Conservation (phyloP, 768 basidiomycete genomes). For the Boletus rubroflammeus region DNA sequence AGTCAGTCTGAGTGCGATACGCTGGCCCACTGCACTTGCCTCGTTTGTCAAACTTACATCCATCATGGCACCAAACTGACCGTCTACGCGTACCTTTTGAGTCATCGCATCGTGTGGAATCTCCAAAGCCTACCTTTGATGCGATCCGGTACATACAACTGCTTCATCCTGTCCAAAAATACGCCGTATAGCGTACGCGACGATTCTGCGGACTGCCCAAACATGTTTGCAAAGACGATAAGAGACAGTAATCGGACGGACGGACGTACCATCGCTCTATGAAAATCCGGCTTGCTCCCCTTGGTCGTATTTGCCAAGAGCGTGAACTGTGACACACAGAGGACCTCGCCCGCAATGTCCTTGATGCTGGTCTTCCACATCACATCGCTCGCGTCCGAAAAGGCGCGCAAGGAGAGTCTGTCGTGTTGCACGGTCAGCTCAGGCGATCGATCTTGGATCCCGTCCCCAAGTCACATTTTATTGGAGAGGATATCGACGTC, state of each 20-base stretch:
- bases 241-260: not conserved
- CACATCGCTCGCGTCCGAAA: constrained; percentile 55
- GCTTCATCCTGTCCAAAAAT: constrained; percentile 66
- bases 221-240: not conserved
- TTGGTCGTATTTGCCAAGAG: constrained; percentile 84
- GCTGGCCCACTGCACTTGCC: constrained; percentile 37
- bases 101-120: not conserved
- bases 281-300: constrained; percentile 90
- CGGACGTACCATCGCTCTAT: constrained; percentile 77
- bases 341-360: constrained; percentile 85
- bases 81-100: constrained; percentile 49
- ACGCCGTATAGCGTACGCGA: constrained; percentile 67
- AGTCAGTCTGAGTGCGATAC: not conserved
- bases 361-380: constrained; percentile 89
- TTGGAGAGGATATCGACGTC: constrained; percentile 73
- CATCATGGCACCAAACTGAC: constrained; percentile 98
- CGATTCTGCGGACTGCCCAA: constrained; percentile 55
- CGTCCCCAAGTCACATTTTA: constrained; percentile 62
- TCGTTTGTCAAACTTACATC: constrained; percentile 84
- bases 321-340: constrained; percentile 95
- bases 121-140: constrained; percentile 58
- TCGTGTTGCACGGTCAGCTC: constrained; percentile 4
- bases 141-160: constrained; percentile 66
- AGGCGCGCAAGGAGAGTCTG: constrained; percentile 72
- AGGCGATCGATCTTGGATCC: not conserved